These are phyloP conservation scores for Luffa acutangula DNA, from an alignment of 306 rosid species.

Conservation along the genomic window DNA sequence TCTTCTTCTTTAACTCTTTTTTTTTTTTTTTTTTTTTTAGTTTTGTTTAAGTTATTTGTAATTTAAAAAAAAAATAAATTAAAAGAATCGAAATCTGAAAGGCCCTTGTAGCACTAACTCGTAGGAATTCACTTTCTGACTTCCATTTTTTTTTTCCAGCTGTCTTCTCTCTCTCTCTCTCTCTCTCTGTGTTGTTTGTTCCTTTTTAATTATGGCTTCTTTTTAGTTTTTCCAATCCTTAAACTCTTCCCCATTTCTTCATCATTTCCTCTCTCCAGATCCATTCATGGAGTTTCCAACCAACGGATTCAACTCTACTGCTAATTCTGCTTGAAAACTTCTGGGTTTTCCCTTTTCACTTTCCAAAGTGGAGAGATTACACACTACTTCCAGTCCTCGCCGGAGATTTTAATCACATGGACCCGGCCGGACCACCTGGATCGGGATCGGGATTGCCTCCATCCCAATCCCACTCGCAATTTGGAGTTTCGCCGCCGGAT, in stretches of 20 bases:
- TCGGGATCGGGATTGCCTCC: background rate
- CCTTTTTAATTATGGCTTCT: background rate
- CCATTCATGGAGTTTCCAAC: background rate
- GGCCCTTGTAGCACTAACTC: conserved; percentile 26
- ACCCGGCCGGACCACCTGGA: background rate
- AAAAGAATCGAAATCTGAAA: conserved; percentile 24
- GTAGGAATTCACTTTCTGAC: conserved; percentile 32
- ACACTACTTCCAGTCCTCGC: background rate
- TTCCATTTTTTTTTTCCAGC: conserved; percentile 26
- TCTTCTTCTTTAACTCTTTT: background rate
- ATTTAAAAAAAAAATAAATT: background rate
- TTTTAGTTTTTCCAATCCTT: background rate
- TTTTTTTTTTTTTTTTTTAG: background rate
- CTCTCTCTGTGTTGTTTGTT: background rate
- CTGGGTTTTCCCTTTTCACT: background rate
- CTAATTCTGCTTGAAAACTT: too few relatives aligned
- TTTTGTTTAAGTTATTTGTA: background rate
- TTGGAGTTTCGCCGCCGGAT: conserved; percentile 6
- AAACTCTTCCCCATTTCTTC: background rate
- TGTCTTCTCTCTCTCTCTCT: conserved; percentile 16
- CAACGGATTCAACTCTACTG: background rate
- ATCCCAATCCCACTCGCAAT: conserved; percentile 1
- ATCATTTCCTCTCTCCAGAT: background rate
- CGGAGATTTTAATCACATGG: background rate
- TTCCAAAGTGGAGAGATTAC: background rate